A percentile compares a stretch with the other conserved stretches of the same genome.
Conservation (phyloP, 495 filamentous ascomycete genomes). For the Penicillium longicatenatum region DNA sequence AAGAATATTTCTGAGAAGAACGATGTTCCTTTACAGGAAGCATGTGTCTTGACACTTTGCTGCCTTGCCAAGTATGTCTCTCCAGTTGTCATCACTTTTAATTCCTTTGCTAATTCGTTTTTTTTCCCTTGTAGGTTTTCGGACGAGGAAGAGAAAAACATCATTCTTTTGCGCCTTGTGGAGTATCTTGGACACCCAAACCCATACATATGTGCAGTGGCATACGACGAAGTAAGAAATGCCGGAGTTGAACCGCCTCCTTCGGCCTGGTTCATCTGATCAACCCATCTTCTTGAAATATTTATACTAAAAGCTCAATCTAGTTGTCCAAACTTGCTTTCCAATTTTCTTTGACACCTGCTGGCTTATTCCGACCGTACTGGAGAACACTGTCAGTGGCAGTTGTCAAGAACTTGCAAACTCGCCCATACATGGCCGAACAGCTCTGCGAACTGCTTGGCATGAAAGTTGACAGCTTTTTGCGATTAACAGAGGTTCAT, state of each 20-base stretch:
- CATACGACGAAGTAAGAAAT: conserved; percentile 73
- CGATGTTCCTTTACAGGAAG: conserved; percentile 69
- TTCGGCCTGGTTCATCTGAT: background rate
- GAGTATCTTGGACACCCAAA: conserved; percentile 87
- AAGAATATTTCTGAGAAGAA: conserved; percentile 67
- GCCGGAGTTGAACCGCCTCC: background rate
- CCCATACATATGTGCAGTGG: conserved; percentile 71
- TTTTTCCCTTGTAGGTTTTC: conserved; percentile 47
- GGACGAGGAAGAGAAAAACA: conserved; percentile 76
- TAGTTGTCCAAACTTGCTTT: conserved; percentile 67
- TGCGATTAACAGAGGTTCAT: conserved; percentile 75
- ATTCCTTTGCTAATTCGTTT: background rate
- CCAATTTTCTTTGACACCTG: conserved; percentile 56
- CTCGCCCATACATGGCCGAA: conserved; percentile 78
- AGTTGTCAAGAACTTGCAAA: conserved; percentile 77
- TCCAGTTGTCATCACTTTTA: background rate
- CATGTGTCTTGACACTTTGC: conserved; percentile 80
- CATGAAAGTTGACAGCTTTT: conserved; percentile 69
- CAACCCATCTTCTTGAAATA: background rate
- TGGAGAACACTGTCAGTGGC: conserved; percentile 80
- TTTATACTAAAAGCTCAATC: conserved; percentile 10
- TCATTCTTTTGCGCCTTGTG: conserved; percentile 78
- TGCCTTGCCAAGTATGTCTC: conserved; percentile 65
- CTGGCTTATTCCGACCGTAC: conserved; percentile 76
- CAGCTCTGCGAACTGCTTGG: conserved; percentile 77